phyloP scores from a whole-genome alignment of 768 basidiomycete genomes.

The Termitomyces sp. region DNA sequence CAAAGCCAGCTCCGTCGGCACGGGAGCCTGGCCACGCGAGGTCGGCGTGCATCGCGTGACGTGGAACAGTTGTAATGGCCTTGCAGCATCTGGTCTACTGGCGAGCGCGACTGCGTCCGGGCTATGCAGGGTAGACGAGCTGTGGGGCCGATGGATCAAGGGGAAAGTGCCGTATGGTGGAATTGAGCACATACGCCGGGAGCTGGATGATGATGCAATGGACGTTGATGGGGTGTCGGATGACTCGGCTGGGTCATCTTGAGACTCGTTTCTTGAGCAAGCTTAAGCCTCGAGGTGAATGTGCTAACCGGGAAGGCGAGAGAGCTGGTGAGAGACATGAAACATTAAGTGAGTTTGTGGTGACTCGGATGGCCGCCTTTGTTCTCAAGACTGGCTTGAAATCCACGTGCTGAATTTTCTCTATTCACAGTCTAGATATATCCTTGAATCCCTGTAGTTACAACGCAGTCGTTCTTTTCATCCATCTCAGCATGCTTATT shows the following conservation, averaged over 20 bases:
- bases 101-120: constrained; percentile 84
- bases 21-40: constrained; percentile 77
- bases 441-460: no score
- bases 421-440: no score
- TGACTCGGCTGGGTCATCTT: constrained; percentile 22
- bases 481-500: no score
- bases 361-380: no score
- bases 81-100: constrained; percentile 53
- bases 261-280: not conserved
- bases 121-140: constrained; percentile 78
- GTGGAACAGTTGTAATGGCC: constrained; percentile 80
- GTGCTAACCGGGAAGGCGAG: no score
- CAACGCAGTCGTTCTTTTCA: no score
- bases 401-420: no score
- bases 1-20: constrained; percentile 31
- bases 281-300: no score
- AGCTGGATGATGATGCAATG: constrained; percentile 44
- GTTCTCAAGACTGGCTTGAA: no score
- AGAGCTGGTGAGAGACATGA: no score
- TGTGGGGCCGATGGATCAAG: constrained; percentile 72
- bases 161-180: constrained; percentile 64
- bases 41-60: constrained; percentile 72
- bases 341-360: no score
- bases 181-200: constrained; percentile 58
- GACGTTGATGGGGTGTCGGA: constrained; percentile 35